Conservation (phyloP, 2,329 filamentous ascomycete genomes). For the Microdochium paspali region DNA sequence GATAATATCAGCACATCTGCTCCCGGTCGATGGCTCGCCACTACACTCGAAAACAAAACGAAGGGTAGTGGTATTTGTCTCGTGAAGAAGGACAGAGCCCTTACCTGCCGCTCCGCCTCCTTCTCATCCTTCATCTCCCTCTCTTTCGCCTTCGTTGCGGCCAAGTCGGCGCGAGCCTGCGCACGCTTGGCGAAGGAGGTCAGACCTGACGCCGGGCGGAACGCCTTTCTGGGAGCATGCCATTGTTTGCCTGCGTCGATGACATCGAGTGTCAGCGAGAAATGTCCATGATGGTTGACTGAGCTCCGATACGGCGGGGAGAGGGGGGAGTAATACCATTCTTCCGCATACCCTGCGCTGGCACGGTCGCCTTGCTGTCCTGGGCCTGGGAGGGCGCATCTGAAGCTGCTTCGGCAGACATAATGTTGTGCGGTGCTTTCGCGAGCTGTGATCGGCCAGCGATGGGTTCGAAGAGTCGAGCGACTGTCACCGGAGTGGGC, state of each 20-base stretch:
- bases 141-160: slow-evolving; percentile 83
- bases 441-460: background rate
- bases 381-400: slow-evolving; percentile 22
- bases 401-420: slow-evolving; percentile 29
- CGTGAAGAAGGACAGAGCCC: too few relatives aligned
- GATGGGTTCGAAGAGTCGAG: background rate
- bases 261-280: slow-evolving; percentile 10
- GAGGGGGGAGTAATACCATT: slow-evolving; percentile 51
- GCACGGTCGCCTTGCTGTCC: slow-evolving; percentile 22
- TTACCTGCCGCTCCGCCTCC: slow-evolving; percentile 74
- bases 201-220: slow-evolving; percentile 71
- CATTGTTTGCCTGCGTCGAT: slow-evolving; percentile 75
- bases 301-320: background rate
- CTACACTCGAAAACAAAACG: too few relatives aligned
- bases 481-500: background rate
- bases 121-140: slow-evolving; percentile 96
- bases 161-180: slow-evolving; percentile 58
- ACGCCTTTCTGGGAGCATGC: slow-evolving; percentile 75
- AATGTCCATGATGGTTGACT: slow-evolving; percentile 3
- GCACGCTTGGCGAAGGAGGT: slow-evolving; percentile 71
- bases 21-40: too few relatives aligned
- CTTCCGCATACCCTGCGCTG: slow-evolving; percentile 61
- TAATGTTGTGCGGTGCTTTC: slow-evolving; percentile 18
- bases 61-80: background rate
- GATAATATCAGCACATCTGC: too few relatives aligned